Evolutionary conservation across 305 asterid species (phyloP).

Genomic region (Fraxinus sp.): DNA sequence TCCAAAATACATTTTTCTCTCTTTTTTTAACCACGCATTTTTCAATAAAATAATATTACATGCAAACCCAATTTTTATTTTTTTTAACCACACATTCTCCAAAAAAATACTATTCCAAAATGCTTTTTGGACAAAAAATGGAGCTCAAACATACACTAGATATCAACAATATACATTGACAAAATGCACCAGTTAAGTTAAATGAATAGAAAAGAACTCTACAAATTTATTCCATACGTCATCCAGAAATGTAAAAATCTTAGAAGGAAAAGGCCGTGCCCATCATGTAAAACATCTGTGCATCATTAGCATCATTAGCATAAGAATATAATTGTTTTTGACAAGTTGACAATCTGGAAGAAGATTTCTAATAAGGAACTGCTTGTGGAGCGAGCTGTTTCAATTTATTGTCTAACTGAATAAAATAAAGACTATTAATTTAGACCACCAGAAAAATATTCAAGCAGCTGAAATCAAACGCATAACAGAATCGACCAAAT

Average conservation of each 20-base stretch:
- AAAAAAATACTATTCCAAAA: too few species aligned
- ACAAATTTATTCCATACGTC: background rate
- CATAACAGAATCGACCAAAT: background rate
- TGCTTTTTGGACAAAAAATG: background rate
- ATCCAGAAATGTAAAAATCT: background rate
- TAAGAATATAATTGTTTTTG: background rate
- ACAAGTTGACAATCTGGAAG: background rate
- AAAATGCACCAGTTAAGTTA: background rate
- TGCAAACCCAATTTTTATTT: background rate
- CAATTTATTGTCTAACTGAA: background rate
- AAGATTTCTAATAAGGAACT: background rate
- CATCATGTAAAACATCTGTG: background rate
- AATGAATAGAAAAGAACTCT: background rate
- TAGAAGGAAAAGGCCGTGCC: background rate
- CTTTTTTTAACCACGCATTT: background rate
- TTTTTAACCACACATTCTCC: background rate
- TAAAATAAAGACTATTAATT: background rate
- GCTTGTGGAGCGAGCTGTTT: too few species aligned
- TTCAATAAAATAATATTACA: background rate
- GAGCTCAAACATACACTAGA: background rate
- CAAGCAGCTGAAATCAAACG: background rate
- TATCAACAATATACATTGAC: background rate
- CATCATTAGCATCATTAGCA: background rate
- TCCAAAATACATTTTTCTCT: background rate
- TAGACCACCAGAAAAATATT: background rate